Conservation (phyloP, 352 stramenopile species). For the Globisporangium lucens region DNA sequence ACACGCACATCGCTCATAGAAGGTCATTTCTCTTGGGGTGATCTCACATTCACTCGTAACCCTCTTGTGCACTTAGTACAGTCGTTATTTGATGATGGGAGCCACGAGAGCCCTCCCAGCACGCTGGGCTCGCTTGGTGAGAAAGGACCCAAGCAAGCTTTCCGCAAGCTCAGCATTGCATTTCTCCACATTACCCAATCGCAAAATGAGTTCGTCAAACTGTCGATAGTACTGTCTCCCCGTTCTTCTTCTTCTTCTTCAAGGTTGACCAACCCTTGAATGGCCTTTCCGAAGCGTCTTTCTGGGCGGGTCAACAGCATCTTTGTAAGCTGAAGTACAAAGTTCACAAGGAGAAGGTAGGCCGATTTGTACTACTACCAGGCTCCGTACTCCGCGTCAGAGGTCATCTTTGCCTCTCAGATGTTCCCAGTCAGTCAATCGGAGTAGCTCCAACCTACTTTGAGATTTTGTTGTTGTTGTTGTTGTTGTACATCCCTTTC, state of each 20-base stretch:
- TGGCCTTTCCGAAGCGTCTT: not conserved
- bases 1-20: too few species aligned
- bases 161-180: not conserved
- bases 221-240: not conserved
- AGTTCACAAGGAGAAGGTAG: too few species aligned
- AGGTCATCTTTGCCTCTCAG: not conserved
- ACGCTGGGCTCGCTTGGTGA: not conserved
- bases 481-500: too few species aligned
- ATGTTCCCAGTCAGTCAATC: not conserved
- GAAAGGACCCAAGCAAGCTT: not conserved
- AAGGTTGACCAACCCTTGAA: not conserved
- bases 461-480: not conserved
- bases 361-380: too few species aligned
- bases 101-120: not conserved
- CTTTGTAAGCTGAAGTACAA: too few species aligned
- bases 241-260: not conserved
- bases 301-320: not conserved
- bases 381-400: too few species aligned
- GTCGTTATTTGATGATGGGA: not conserved
- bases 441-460: not conserved
- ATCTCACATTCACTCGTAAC: not conserved
- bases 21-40: not conserved
- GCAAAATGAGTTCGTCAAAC: not conserved
- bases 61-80: not conserved
- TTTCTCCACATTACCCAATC: not conserved